These are phyloP conservation scores for Gelatoporia subvermispora DNA, from an alignment of 768 basidiomycete genomes.

Conservation along the genomic window DNA sequence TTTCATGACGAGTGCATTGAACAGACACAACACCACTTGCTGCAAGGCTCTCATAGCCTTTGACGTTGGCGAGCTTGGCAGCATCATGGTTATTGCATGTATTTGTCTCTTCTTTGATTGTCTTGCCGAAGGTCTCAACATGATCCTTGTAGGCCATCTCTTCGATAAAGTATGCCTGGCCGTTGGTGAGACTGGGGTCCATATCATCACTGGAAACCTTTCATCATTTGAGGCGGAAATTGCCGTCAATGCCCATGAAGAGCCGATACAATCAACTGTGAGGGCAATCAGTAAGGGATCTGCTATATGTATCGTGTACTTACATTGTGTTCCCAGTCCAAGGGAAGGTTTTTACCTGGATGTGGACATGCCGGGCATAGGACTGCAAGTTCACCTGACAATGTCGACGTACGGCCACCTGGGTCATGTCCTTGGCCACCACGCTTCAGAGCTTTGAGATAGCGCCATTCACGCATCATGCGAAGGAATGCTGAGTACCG, in stretches of 20 bases:
- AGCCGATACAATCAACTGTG: conserved; percentile 21
- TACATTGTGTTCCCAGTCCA: conserved; percentile 14
- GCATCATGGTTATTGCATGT: conserved; percentile 14
- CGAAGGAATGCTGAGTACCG: conserved; percentile 10
- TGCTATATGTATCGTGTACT: not conserved
- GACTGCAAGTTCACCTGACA: conserved; percentile 11
- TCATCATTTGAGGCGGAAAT: conserved; percentile 23
- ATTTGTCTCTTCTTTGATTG: conserved; percentile 16
- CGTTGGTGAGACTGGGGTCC: conserved; percentile 20
- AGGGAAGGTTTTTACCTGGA: conserved; percentile 15
- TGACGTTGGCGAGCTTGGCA: conserved; percentile 8
- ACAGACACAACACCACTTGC: conserved; percentile 13
- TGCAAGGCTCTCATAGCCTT: not conserved
- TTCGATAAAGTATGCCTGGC: conserved; percentile 24
- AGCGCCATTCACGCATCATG: conserved; percentile 14
- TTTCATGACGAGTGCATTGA: conserved; percentile 18
- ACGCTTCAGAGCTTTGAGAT: conserved; percentile 17
- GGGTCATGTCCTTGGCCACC: conserved; percentile 17
- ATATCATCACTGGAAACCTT: conserved; percentile 6
- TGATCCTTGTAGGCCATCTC: conserved; percentile 15
- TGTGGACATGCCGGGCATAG: conserved; percentile 22
- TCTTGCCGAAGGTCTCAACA: conserved; percentile 4
- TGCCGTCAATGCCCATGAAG: conserved; percentile 24
- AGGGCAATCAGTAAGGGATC: not conserved
- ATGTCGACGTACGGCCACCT: conserved; percentile 6